Percentiles rank a stretch among this genome's conserved stretches.
Conservation (phyloP, 1,139 yeast genomes). For the Kluyveromyces sp. region DNA sequence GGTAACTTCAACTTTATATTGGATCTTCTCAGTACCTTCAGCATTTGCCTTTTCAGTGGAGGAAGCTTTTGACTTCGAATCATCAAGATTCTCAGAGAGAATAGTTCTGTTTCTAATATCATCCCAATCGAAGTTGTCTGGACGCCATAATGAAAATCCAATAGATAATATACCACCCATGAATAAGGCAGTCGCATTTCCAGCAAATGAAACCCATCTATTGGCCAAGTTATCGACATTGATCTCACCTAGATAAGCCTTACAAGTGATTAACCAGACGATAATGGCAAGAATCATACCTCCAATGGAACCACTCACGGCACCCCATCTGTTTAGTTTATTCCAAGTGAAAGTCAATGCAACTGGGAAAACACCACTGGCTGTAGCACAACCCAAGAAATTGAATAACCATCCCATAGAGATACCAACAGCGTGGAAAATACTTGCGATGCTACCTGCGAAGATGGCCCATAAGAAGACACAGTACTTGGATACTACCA, state of each 20-base stretch:
- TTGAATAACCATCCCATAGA: conserved; percentile 37
- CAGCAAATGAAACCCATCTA: conserved; percentile 26
- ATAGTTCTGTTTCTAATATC: conserved; percentile 33
- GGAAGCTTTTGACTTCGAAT: neutral
- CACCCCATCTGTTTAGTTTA: conserved; percentile 32
- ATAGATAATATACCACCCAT: conserved; percentile 32
- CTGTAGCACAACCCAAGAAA: conserved; percentile 38
- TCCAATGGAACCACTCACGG: conserved; percentile 37
- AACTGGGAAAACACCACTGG: conserved; percentile 39
- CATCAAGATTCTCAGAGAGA: conserved; percentile 16
- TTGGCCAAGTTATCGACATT: conserved; percentile 18
- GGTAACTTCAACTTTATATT: neutral
- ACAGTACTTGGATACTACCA: conserved; percentile 34
- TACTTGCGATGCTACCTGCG: conserved; percentile 36
- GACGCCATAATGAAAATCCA: conserved; percentile 29
- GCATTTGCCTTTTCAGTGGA: neutral
- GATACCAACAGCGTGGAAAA: conserved; percentile 36
- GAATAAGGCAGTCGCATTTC: conserved; percentile 24
- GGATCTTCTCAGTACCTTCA: neutral
- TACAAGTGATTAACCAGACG: conserved; percentile 40
- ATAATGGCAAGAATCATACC: conserved; percentile 45
- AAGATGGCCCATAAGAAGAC: conserved; percentile 35
- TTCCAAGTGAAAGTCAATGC: conserved; percentile 37
- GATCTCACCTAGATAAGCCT: conserved; percentile 28
- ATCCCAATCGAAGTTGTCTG: conserved; percentile 34